phyloP scores from a whole-genome alignment of 2,329 filamentous ascomycete genomes.

The Biscogniauxia marginata region DNA sequence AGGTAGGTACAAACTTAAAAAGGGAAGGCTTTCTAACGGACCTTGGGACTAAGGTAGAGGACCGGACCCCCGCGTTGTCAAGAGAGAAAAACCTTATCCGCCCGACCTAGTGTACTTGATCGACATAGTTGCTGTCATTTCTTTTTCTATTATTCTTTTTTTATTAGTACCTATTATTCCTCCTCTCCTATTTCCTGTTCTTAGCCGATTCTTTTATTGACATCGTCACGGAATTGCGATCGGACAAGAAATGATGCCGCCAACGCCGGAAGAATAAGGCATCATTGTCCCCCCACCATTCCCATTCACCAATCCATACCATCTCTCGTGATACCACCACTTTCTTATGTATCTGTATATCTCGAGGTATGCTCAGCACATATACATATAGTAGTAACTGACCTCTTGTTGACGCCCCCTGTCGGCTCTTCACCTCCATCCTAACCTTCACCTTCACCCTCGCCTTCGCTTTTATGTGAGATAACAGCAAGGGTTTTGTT shows the following conservation, averaged over 20 bases:
- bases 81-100: neutral
- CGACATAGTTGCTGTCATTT: neutral
- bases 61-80: neutral
- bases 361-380: neutral
- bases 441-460: neutral
- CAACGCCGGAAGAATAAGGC: neutral
- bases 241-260: neutral
- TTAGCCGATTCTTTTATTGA: neutral
- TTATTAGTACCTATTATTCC: neutral
- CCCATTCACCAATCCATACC: neutral
- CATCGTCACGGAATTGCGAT: neutral
- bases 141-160: too few species aligned
- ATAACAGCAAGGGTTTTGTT: neutral
- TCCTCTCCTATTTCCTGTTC: neutral
- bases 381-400: neutral
- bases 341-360: neutral
- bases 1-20: neutral
- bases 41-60: neutral
- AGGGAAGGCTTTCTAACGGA: too few species aligned
- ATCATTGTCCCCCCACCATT: neutral
- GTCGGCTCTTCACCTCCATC: neutral
- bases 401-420: neutral
- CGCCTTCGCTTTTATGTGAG: neutral
- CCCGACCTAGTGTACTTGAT: neutral
- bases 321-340: neutral